These are phyloP conservation scores for Jatropha multifida DNA, from an alignment of 441 rosid genomes.

Conservation along the genomic window DNA sequence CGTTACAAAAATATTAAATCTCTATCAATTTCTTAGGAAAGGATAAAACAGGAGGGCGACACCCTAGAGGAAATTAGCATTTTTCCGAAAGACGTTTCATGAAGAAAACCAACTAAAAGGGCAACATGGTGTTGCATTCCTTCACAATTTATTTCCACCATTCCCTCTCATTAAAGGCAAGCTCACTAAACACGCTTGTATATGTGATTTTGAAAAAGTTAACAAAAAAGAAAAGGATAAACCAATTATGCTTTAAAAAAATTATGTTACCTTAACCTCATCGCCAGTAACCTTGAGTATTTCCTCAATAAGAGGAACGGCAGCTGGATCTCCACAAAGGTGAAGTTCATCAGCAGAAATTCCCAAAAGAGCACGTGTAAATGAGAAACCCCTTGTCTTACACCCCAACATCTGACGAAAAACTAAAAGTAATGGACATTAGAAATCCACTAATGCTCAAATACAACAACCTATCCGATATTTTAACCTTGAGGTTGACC, in stretches of 20 bases:
- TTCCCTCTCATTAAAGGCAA: neutral
- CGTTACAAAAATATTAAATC: neutral
- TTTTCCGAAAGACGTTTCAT: neutral
- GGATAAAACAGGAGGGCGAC: neutral
- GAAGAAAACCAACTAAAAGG: neutral
- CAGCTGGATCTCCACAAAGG: slow-evolving; percentile 94
- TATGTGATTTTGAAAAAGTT: neutral
- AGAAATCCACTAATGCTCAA: slow-evolving; percentile 5
- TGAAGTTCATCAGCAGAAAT: slow-evolving; percentile 85
- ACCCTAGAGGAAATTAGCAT: neutral
- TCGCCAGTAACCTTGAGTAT: slow-evolving; percentile 80
- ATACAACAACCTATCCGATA: neutral
- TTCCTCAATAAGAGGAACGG: slow-evolving; percentile 76
- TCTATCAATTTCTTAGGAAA: neutral
- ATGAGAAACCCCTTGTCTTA: slow-evolving; percentile 77
- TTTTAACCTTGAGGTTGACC: neutral
- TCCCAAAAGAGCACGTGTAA: slow-evolving; percentile 89
- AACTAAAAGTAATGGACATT: slow-evolving; percentile 12
- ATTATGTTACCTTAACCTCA: slow-evolving; percentile 57
- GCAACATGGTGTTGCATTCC: neutral
- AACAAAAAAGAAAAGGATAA: neutral
- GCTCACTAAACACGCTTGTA: neutral
- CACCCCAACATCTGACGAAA: slow-evolving; percentile 78
- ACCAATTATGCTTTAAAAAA: slow-evolving; percentile 4
- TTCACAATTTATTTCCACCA: neutral